Evolutionary conservation across 2,329 filamentous ascomycete genomes (phyloP).

Genomic region (Zasmidium citrigriseum): DNA sequence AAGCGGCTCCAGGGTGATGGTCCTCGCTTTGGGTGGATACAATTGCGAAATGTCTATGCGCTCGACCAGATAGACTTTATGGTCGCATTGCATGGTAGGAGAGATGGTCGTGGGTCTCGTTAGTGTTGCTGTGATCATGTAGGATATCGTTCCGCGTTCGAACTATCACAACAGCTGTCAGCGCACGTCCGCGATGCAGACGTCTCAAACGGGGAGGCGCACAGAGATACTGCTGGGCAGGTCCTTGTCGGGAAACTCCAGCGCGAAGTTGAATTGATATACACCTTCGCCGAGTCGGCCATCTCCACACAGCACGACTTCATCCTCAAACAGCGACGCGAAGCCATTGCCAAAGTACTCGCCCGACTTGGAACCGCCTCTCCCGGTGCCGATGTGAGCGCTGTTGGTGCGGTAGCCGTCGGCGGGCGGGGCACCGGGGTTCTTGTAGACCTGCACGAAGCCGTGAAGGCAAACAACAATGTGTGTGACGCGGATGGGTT

Average conservation of each 20-base stretch:
- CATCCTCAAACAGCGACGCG: constrained; percentile 80
- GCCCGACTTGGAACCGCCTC: constrained; percentile 50
- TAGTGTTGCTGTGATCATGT: constrained; percentile 85
- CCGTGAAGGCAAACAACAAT: constrained; percentile 76
- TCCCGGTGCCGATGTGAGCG: constrained; percentile 55
- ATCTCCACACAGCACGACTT: constrained; percentile 76
- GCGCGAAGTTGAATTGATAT: constrained; percentile 78
- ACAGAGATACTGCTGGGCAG: constrained; percentile 95
- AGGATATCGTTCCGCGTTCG: constrained; percentile 89
- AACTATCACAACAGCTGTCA: constrained; percentile 63
- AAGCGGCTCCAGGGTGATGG: constrained; percentile 85
- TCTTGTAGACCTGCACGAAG: constrained; percentile 77
- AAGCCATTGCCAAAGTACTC: constrained; percentile 74
- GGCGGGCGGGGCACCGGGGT: constrained; percentile 59
- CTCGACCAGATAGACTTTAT: constrained; percentile 77
- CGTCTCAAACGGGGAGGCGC: constrained; percentile 42
- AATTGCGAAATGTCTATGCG: constrained; percentile 81
- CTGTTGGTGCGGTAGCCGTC: constrained; percentile 53
- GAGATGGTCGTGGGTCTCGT: constrained; percentile 86
- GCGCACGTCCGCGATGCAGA: neutral
- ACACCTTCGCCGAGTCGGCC: constrained; percentile 71
- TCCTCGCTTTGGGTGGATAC: constrained; percentile 71
- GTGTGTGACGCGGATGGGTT: constrained; percentile 76
- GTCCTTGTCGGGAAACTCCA: constrained; percentile 67
- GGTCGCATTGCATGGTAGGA: constrained; percentile 76